phyloP scores from a whole-genome alignment of 768 basidiomycete species.

The Lactarius vividus region DNA sequence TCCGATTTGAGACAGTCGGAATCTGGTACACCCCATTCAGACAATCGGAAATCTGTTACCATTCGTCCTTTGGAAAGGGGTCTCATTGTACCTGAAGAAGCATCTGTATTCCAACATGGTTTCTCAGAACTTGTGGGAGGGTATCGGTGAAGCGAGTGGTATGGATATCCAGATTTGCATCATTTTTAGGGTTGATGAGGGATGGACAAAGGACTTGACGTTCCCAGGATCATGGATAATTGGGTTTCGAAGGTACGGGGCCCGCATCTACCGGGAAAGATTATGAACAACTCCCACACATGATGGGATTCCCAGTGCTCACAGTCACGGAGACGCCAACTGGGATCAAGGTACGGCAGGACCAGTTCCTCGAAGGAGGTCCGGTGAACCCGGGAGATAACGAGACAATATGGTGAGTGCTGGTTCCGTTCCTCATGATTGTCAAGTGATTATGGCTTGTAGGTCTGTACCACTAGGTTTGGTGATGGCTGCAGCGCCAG shows the following conservation, averaged over 20 bases:
- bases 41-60: too few species aligned
- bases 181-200: neutral
- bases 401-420: conserved; percentile 74
- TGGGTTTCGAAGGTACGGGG: conserved; percentile 76
- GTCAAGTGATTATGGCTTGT: neutral
- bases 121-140: conserved; percentile 85
- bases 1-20: too few species aligned
- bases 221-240: conserved; percentile 80
- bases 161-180: conserved; percentile 2
- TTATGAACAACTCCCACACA: conserved; percentile 24
- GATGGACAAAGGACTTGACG: conserved; percentile 50
- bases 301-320: conserved; percentile 87
- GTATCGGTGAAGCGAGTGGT: conserved; percentile 73
- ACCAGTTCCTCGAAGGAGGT: conserved; percentile 89
- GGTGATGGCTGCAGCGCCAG: conserved; percentile 54
- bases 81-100: conserved; percentile 88
- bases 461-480: conserved; percentile 84
- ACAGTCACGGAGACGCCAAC: conserved; percentile 74
- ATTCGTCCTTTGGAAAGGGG: too few species aligned
- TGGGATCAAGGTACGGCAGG: conserved; percentile 80
- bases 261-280: neutral
- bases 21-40: too few species aligned
- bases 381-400: conserved; percentile 77
- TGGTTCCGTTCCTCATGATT: conserved; percentile 3
- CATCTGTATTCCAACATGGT: conserved; percentile 82